Percentiles rank a stretch among this genome's conserved stretches.
These are phyloP conservation scores for Ascochyta koolunga DNA, from an alignment of 2,329 filamentous ascomycete species.

Conservation along the genomic window DNA sequence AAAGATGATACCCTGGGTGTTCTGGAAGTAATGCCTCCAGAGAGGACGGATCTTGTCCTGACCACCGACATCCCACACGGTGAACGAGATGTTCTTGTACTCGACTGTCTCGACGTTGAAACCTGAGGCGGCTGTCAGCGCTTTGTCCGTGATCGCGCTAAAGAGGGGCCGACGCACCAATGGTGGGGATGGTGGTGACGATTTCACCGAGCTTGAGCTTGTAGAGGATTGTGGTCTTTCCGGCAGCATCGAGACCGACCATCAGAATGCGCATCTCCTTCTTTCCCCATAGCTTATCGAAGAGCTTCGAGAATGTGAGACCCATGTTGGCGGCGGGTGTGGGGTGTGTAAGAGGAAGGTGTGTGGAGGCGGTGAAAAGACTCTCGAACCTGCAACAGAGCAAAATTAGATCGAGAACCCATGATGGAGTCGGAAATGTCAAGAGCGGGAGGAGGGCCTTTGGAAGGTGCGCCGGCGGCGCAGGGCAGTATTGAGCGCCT, in stretches of 20 bases:
- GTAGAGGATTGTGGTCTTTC: constrained; percentile 97
- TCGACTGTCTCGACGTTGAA: constrained; percentile 99
- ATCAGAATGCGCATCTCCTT: constrained; percentile 99
- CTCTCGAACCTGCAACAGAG: constrained; percentile 45
- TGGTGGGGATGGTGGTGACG: constrained; percentile 96
- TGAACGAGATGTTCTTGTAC: constrained; percentile 99
- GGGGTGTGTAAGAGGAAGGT: constrained; percentile 30
- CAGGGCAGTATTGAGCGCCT: constrained; percentile 33
- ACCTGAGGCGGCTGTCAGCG: constrained; percentile 53
- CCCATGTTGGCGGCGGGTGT: constrained; percentile 75
- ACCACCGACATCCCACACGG: constrained; percentile 97
- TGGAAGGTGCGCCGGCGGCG: constrained; percentile 10
- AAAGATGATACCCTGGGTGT: constrained; percentile 97
- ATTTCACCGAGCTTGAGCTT: constrained; percentile 98
- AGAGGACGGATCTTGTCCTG: constrained; percentile 98
- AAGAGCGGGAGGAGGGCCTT: constrained; percentile 13
- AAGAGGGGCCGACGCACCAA: constrained; percentile 61
- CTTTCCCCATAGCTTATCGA: constrained; percentile 98
- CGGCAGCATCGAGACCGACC: constrained; percentile 95
- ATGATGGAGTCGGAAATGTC: constrained; percentile 17
- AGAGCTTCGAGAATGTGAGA: constrained; percentile 90
- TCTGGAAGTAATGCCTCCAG: constrained; percentile 96
- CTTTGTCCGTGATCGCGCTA: constrained; percentile 11
- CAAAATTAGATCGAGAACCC: constrained; percentile 21
- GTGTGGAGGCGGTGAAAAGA: constrained; percentile 38